phyloP scores from a whole-genome alignment of 306 rosid species.

The Ammopiptanthus mongolicus region DNA sequence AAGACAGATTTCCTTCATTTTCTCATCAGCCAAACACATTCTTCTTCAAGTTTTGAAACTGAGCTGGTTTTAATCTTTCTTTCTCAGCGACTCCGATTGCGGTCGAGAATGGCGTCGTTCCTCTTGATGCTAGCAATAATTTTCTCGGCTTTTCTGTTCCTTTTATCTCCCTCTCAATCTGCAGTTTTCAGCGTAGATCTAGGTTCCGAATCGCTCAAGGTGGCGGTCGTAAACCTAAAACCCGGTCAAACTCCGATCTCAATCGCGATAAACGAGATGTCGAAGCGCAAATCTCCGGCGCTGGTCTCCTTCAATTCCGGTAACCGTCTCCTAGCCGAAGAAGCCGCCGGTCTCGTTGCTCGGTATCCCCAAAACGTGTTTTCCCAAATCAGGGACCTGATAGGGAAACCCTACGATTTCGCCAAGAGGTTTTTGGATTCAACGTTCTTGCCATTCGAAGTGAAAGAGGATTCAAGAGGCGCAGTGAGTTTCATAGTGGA shows the following conservation, averaged over 20 bases:
- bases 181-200: constrained; percentile 97
- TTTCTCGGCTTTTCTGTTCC: constrained; percentile 30
- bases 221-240: constrained; percentile 88
- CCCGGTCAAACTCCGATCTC: constrained; percentile 95
- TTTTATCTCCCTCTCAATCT: constrained; percentile 61
- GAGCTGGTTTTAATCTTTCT: background rate
- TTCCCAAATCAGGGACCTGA: constrained; percentile 72
- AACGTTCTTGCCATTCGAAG: constrained; percentile 63
- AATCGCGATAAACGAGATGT: constrained; percentile 91
- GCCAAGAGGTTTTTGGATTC: constrained; percentile 52
- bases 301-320: constrained; percentile 79
- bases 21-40: background rate
- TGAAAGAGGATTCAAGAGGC: constrained; percentile 64
- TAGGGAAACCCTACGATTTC: constrained; percentile 62
- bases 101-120: constrained; percentile 54
- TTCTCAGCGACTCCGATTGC: background rate
- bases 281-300: constrained; percentile 86
- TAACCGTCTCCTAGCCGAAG: constrained; percentile 77
- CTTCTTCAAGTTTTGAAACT: background rate
- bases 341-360: constrained; percentile 86
- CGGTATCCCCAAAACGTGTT: constrained; percentile 83
- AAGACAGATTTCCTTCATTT: too few species aligned
- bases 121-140: constrained; percentile 42
- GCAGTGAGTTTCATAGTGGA: constrained; percentile 48
- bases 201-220: constrained; percentile 87